These are phyloP conservation scores for Chiua virens DNA, from an alignment of 768 basidiomycete genomes.

Conservation along the genomic window DNA sequence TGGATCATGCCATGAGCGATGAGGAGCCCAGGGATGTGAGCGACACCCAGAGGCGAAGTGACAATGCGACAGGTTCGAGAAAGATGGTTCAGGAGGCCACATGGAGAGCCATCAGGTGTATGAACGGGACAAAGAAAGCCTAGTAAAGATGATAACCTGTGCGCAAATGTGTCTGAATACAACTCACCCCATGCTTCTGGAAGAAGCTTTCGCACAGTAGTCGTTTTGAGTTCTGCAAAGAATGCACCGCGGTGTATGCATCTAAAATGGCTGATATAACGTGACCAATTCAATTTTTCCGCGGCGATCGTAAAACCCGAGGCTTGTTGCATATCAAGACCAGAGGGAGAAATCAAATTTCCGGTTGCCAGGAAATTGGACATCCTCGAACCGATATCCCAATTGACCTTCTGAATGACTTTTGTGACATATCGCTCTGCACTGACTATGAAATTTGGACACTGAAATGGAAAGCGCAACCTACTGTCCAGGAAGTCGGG, in stretches of 20 bases:
- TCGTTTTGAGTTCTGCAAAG: conserved; percentile 98
- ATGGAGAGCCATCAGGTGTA: conserved; percentile 97
- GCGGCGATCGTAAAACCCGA: conserved; percentile 99
- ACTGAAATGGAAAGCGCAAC: conserved; percentile 27
- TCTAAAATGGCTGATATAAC: conserved; percentile 97
- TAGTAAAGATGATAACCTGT: conserved; percentile 29
- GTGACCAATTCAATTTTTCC: conserved; percentile 98
- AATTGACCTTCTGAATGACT: conserved; percentile 74
- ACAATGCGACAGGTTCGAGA: conserved; percentile 91
- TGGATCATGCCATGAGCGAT: conserved; percentile 93
- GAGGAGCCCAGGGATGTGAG: conserved; percentile 81
- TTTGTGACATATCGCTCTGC: conserved; percentile 81
- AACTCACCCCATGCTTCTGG: conserved; percentile 95
- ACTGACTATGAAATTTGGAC: conserved; percentile 4
- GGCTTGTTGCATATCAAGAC: conserved; percentile 95
- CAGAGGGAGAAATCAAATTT: conserved; percentile 90
- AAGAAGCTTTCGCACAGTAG: conserved; percentile 91
- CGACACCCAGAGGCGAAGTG: conserved; percentile 69
- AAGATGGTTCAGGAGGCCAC: conserved; percentile 96
- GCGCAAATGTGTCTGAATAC: background rate
- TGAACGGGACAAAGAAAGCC: conserved; percentile 98
- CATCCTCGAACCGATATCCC: conserved; percentile 87
- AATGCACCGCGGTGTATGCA: conserved; percentile 99
- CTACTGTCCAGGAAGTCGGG: conserved; percentile 88
- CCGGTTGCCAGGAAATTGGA: conserved; percentile 97